phyloP scores from a whole-genome alignment of 148 eudicot genomes.

The Agrostemma githago region DNA sequence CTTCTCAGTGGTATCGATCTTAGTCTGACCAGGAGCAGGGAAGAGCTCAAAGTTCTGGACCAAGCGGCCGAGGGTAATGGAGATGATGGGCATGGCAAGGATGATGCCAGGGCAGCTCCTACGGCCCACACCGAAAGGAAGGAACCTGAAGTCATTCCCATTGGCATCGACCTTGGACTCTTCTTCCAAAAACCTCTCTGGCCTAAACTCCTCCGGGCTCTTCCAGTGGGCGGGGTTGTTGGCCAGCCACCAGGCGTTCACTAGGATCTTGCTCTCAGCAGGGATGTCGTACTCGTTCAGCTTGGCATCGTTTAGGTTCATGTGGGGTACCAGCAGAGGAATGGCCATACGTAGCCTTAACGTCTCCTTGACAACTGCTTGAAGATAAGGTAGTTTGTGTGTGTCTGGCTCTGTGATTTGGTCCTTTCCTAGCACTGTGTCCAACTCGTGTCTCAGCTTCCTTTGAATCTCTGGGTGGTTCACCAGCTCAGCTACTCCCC shows the following conservation, averaged over 20 bases:
- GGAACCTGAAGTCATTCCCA: conserved; percentile 73
- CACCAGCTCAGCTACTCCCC: conserved; percentile 81
- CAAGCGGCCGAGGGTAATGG: conserved; percentile 70
- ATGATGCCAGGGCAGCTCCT: conserved; percentile 90
- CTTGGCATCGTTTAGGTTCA: conserved; percentile 79
- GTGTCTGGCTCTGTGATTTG: conserved; percentile 71
- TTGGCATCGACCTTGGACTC: conserved; percentile 75
- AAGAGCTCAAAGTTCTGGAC: conserved; percentile 75
- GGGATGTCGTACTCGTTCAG: conserved; percentile 70
- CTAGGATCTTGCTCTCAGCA: conserved; percentile 75
- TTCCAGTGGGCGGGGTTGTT: conserved; percentile 82
- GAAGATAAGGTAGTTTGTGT: conserved; percentile 60
- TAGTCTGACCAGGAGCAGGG: conserved; percentile 73
- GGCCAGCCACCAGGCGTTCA: conserved; percentile 87
- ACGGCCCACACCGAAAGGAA: conserved; percentile 79
- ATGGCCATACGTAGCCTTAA: conserved; percentile 77
- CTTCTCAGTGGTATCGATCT: conserved; percentile 68
- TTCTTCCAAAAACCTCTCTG: conserved; percentile 83
- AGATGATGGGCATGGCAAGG: conserved; percentile 73
- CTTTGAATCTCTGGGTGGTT: conserved; percentile 77
- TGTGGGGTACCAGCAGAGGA: conserved; percentile 81
- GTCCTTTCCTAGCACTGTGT: conserved; percentile 51
- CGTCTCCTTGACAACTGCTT: conserved; percentile 79
- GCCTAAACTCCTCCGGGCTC: conserved; percentile 79
- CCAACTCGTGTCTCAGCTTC: conserved; percentile 61